Conservation (phyloP, 129 eudicot species). For the Artemisia argyi region DNA sequence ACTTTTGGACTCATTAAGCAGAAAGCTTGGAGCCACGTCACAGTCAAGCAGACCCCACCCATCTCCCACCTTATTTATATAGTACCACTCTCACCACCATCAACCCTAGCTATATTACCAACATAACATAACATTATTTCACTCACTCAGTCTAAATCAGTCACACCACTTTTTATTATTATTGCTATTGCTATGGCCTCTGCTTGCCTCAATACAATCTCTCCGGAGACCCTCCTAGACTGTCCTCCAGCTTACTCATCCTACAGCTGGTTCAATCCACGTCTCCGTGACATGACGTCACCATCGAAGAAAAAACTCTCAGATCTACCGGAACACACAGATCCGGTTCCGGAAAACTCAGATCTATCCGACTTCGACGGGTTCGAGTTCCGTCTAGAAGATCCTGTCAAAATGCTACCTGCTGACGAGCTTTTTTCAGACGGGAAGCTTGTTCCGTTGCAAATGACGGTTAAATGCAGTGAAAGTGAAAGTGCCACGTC, state of each 20-base stretch:
- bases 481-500: conserved; percentile 28
- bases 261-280: conserved; percentile 58
- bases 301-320: neutral
- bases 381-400: conserved; percentile 74
- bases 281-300: conserved; percentile 32
- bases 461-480: conserved; percentile 35
- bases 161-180: neutral
- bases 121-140: neutral
- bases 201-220: conserved; percentile 64
- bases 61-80: conserved; percentile 38
- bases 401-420: conserved; percentile 70
- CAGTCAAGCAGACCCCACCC: conserved; percentile 18
- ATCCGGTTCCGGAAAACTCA: conserved; percentile 34
- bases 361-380: conserved; percentile 55
- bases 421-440: conserved; percentile 83
- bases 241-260: conserved; percentile 41
- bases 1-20: conserved; percentile 34
- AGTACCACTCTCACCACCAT: conserved; percentile 16
- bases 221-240: conserved; percentile 62
- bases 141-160: conserved; percentile 1
- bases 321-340: conserved; percentile 35
- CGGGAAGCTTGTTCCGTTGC: conserved; percentile 72
- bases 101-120: conserved; percentile 23
- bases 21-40: conserved; percentile 38
- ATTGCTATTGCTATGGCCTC: conserved; percentile 53